Base-by-base conservation (phyloP, 192 early-diverging fungal species). In the Obelidium mucronatum region DNA sequence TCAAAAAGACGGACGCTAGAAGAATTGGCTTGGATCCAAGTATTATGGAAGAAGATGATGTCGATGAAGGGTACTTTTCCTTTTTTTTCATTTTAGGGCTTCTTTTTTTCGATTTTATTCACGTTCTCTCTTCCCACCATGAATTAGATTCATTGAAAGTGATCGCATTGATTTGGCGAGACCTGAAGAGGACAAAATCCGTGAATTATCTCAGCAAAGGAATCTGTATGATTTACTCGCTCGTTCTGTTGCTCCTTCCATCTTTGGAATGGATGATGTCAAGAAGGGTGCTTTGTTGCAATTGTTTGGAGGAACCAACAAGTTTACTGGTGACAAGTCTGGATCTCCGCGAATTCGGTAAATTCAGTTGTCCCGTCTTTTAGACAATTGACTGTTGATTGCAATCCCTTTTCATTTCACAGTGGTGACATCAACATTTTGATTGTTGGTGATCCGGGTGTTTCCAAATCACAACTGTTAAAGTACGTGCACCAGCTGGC, bases 361-460 rank as follows among this genome's bases (percentile, higher is more conserved):
- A n/a, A n/a, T n/a, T n/a, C n/a, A n/a, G n/a, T 82, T n/a, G 8
- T 31, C 72, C 64, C 35, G 1, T 24, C 31, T 81, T 80, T 33
- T 22, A 75, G 30, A 30, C 26, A 13, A 81, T 56, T 84, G 3
- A 8, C n/a, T 48, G 56, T 19, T 40, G 34, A 1, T 3, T 74
- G 24, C 24, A n/a, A 76, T 60, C 28, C 26, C 26, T 79, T 6
- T 76, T 76, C 13, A 17, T n/a, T n/a, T n/a, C n/a, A n/a, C n/a
- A n/a, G n/a, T 72, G 96, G 95, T 28, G 97, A 99, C 55, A 94
- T 97, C 67, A 97, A 99, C 73, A 87, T 99, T 22, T 84, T 97
- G 53, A 83, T 99, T 66, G 95, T 99, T 2, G 97, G 97, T 76
- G 97, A 99, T 79, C 97, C 97, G 26, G 97, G 97, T 86, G 95